Percentiles rank a stretch among this genome's conserved stretches.
Conservation (phyloP, 1,139 yeast genomes). For the Saccharomycopsis hybrid region DNA sequence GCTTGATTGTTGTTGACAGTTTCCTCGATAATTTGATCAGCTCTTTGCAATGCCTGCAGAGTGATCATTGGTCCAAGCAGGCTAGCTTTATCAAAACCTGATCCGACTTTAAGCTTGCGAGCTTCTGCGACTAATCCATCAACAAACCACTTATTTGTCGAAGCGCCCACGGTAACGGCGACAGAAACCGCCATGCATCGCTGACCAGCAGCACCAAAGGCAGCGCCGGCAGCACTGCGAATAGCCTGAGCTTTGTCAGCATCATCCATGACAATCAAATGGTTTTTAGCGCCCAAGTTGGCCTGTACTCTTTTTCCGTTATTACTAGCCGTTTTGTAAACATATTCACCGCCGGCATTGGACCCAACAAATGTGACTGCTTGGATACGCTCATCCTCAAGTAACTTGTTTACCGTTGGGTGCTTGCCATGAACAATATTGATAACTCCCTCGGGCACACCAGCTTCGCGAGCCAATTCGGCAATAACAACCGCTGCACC, state of each 20-base stretch:
- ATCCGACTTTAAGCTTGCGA: conserved; percentile 48
- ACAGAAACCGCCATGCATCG: conserved; percentile 76
- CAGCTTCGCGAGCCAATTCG: conserved; percentile 68
- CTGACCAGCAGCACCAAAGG: conserved; percentile 79
- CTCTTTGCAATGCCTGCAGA: conserved; percentile 47
- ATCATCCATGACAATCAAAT: conserved; percentile 62
- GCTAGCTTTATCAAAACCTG: conserved; percentile 53
- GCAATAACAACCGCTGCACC: conserved; percentile 77
- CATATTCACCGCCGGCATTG: conserved; percentile 66
- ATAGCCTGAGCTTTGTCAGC: conserved; percentile 58
- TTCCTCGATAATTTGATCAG: conserved; percentile 48
- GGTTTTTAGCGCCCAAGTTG: conserved; percentile 70
- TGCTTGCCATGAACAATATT: conserved; percentile 74
- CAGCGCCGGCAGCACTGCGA: conserved; percentile 64
- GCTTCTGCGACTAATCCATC: conserved; percentile 52
- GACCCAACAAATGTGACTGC: conserved; percentile 76
- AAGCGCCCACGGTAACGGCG: conserved; percentile 61
- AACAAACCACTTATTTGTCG: conserved; percentile 45
- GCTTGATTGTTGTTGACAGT: conserved; percentile 49
- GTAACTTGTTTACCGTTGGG: conserved; percentile 65
- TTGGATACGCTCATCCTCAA: conserved; percentile 71
- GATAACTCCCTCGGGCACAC: conserved; percentile 71
- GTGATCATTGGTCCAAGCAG: conserved; percentile 69
- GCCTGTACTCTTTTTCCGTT: conserved; percentile 72
- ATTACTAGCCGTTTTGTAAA: conserved; percentile 56